These are phyloP conservation scores for Blastomyces percursus DNA, from an alignment of 2,329 filamentous ascomycete species.

Conservation along the genomic window DNA sequence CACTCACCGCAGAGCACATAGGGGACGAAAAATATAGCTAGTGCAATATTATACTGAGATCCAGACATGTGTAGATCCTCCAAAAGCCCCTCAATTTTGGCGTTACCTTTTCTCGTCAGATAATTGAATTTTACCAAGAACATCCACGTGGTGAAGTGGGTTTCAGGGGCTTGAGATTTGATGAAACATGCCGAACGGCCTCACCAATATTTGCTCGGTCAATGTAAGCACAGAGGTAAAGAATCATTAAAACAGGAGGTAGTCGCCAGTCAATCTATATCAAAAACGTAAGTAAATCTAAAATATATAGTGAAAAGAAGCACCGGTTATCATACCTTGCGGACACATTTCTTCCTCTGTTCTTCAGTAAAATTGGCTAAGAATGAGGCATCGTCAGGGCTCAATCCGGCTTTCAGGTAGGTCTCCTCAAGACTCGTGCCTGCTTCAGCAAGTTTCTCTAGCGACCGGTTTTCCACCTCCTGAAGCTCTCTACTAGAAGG, in stretches of 20 bases:
- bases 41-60: constrained; percentile 58
- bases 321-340: constrained; percentile 21
- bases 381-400: constrained; percentile 24
- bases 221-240: constrained; percentile 13
- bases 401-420: constrained; percentile 9
- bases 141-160: not conserved
- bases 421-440: constrained; percentile 7
- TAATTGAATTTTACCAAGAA: constrained; percentile 1
- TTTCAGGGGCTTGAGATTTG: not conserved
- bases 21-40: constrained; percentile 79
- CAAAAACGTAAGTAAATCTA: not conserved
- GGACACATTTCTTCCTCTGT: constrained; percentile 21
- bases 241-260: constrained; percentile 5
- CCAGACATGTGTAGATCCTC: constrained; percentile 52
- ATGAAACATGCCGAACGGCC: not conserved
- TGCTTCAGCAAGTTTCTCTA: constrained; percentile 8
- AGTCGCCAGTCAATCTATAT: constrained; percentile 9
- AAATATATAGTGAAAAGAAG: constrained; percentile 5
- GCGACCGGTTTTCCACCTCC: not conserved
- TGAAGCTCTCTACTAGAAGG: constrained; percentile 1
- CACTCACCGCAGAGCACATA: constrained; percentile 62
- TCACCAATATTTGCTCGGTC: constrained; percentile 10
- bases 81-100: constrained; percentile 47
- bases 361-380: constrained; percentile 23
- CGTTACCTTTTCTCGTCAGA: constrained; percentile 66